Conservation (phyloP, 306 rosid genomes). For the Astragalus membranaceus region DNA sequence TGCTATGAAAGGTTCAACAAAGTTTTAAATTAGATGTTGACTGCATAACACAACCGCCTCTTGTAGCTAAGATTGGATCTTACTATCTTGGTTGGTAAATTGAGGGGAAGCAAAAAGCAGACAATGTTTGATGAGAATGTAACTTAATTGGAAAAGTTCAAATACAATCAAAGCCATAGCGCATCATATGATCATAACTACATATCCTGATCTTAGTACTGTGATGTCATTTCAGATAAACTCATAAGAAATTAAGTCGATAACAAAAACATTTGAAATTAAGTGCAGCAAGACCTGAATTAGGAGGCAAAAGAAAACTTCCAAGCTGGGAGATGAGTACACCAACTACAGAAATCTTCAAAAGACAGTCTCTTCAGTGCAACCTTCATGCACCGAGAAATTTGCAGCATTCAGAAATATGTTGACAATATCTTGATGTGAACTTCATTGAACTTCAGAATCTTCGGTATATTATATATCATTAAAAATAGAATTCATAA, state of each 20-base stretch:
- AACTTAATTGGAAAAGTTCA: not conserved
- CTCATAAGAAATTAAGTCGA: not conserved
- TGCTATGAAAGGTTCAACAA: not conserved
- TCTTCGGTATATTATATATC: slow-evolving; percentile 33
- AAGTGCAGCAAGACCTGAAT: slow-evolving; percentile 42
- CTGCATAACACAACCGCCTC: not conserved
- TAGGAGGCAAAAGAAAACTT: slow-evolving; percentile 63
- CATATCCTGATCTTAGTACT: not conserved
- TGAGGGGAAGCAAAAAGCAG: not conserved
- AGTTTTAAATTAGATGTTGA: not conserved
- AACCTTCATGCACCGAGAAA: slow-evolving; percentile 42
- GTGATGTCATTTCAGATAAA: not conserved
- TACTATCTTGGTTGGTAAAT: not conserved
- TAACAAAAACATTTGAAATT: slow-evolving; percentile 2
- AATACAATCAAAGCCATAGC: not conserved
- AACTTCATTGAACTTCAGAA: slow-evolving; percentile 41
- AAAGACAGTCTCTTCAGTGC: slow-evolving; percentile 54
- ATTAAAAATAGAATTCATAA: slow-evolving; percentile 45
- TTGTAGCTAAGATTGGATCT: not conserved
- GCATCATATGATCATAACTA: slow-evolving; percentile 1
- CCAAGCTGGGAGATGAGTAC: slow-evolving; percentile 73
- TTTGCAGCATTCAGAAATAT: slow-evolving; percentile 61
- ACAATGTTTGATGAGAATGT: too few relatives aligned
- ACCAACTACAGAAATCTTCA: slow-evolving; percentile 82
- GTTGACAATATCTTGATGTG: slow-evolving; percentile 40